Evolutionary conservation across 2,329 filamentous ascomycete genomes (phyloP).

Genomic region (Chaetomium strumarium): DNA sequence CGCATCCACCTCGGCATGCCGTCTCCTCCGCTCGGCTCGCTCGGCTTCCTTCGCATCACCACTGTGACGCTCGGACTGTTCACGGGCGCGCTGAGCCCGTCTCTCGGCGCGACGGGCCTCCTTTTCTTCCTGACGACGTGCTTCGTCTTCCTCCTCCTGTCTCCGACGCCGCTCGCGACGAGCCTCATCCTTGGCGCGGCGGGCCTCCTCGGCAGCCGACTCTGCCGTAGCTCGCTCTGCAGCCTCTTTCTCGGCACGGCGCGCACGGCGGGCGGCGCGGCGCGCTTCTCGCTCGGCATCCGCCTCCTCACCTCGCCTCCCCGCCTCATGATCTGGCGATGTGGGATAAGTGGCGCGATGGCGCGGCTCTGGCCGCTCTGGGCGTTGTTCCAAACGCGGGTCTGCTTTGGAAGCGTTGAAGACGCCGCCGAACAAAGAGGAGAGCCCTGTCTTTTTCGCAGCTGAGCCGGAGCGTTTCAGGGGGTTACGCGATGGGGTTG

Average conservation of each 20-base stretch:
- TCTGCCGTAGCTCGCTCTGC: slow-evolving; percentile 39
- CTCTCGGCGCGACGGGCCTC: slow-evolving; percentile 53
- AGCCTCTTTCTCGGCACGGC: slow-evolving; percentile 51
- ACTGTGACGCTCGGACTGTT: slow-evolving; percentile 45
- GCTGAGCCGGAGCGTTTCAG: slow-evolving; percentile 57
- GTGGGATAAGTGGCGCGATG: slow-evolving; percentile 46
- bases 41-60: slow-evolving; percentile 43
- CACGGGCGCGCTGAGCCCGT: slow-evolving; percentile 42
- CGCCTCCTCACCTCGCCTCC: slow-evolving; percentile 38
- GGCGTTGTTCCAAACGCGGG: slow-evolving; percentile 30
- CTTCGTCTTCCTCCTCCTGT: slow-evolving; percentile 53
- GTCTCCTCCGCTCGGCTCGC: slow-evolving; percentile 41
- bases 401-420: slow-evolving; percentile 38
- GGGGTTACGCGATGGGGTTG: slow-evolving; percentile 41
- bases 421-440: slow-evolving; percentile 57
- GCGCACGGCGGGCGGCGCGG: slow-evolving; percentile 50
- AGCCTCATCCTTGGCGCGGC: slow-evolving; percentile 50
- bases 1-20: slow-evolving; percentile 43
- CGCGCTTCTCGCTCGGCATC: slow-evolving; percentile 43
- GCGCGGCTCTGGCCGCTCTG: slow-evolving; percentile 41
- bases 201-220: slow-evolving; percentile 49
- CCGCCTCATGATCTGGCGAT: slow-evolving; percentile 46
- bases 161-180: slow-evolving; percentile 50
- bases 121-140: slow-evolving; percentile 50
- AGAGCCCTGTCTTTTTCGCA: slow-evolving; percentile 54